A percentile compares a stretch with the other conserved stretches of the same genome.
These are phyloP conservation scores for Penicillium soppii DNA, from an alignment of 495 filamentous ascomycete species.

Conservation along the genomic window DNA sequence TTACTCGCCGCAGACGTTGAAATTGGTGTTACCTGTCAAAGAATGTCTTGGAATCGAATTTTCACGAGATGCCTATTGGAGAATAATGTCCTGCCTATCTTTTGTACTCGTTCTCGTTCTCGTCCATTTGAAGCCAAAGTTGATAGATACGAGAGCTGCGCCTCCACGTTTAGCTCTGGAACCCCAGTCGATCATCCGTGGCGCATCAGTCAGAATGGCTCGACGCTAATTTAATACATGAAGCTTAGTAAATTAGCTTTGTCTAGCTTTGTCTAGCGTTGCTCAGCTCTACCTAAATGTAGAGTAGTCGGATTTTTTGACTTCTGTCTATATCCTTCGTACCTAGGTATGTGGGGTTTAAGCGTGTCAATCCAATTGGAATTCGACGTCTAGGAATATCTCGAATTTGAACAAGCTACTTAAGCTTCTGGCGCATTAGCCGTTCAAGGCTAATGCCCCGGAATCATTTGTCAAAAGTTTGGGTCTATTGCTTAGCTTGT, in stretches of 20 bases:
- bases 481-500: neutral
- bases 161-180: conserved; percentile 7
- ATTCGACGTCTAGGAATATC: neutral
- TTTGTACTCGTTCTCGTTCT: conserved; percentile 2
- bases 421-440: conserved; percentile 1
- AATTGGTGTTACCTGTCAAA: neutral
- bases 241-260: no score
- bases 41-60: neutral
- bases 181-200: neutral
- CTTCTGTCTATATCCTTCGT: neutral
- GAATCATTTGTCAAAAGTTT: neutral
- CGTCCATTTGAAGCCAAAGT: neutral
- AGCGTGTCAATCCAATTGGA: neutral
- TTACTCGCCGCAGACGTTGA: neutral
- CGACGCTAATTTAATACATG: no score
- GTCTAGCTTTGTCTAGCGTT: no score
- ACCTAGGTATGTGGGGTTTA: neutral
- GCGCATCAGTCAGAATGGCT: no score
- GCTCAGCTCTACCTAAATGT: no score
- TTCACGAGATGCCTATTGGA: conserved; percentile 1
- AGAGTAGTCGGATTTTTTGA: neutral
- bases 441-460: neutral
- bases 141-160: conserved; percentile 2
- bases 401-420: neutral
- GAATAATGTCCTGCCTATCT: neutral